Evolutionary conservation across 306 rosid species (phyloP).

Genomic region (Canavalia gladiata): DNA sequence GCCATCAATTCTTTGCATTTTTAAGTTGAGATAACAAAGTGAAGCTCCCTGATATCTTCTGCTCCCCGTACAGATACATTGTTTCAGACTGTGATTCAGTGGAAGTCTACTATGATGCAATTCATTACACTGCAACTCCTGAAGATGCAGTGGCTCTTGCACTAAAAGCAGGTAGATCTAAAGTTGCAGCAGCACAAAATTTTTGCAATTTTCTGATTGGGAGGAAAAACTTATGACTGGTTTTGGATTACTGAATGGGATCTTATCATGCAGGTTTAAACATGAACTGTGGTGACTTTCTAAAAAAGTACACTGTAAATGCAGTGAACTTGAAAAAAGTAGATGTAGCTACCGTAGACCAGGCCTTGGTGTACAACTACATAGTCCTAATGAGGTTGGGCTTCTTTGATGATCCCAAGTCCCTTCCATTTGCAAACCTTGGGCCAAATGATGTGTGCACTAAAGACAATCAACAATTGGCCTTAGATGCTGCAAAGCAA

Average conservation of each 20-base stretch:
- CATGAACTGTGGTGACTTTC: constrained; percentile 74
- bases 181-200: not conserved
- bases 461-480: constrained; percentile 58
- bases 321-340: constrained; percentile 72
- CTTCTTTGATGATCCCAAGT: constrained; percentile 74
- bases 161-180: constrained; percentile 69
- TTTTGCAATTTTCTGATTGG: constrained; percentile 18
- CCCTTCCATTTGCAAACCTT: constrained; percentile 66
- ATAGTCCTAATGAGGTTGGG: constrained; percentile 83
- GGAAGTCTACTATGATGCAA: constrained; percentile 63
- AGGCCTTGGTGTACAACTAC: constrained; percentile 77
- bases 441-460: constrained; percentile 77
- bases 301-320: constrained; percentile 63
- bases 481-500: constrained; percentile 80
- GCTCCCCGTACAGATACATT: constrained; percentile 61
- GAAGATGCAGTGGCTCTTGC: constrained; percentile 94
- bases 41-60: constrained; percentile 4
- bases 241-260: not conserved
- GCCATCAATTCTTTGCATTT: not conserved
- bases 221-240: not conserved
- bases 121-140: constrained; percentile 70
- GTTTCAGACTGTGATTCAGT: constrained; percentile 90
- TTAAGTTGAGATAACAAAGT: constrained; percentile 25
- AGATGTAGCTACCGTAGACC: constrained; percentile 65
- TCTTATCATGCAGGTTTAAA: constrained; percentile 71